These are phyloP conservation scores for Hanseniaspora occidentalis DNA, from an alignment of 805 yeast species.

Conservation along the genomic window DNA sequence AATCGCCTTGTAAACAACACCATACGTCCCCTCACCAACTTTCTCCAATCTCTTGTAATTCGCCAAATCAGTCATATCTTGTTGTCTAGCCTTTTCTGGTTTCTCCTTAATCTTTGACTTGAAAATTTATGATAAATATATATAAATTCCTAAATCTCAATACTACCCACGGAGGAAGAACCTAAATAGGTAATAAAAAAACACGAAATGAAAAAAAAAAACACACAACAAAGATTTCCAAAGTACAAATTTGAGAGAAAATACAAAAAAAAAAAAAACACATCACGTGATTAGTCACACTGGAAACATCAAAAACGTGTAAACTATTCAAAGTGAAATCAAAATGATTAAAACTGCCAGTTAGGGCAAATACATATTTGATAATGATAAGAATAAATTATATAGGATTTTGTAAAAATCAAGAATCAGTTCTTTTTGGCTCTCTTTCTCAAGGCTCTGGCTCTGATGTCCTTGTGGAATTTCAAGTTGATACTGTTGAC, in stretches of 20 bases:
- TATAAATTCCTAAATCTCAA: no score
- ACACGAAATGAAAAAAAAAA: not conserved
- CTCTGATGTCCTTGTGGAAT: constrained; percentile 73
- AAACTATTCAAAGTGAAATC: no score
- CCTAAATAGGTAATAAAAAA: not conserved
- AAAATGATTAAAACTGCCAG: no score
- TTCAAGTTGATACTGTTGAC: constrained; percentile 56
- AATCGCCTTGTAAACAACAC: constrained; percentile 94
- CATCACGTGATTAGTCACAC: no score
- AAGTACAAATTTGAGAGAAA: no score
- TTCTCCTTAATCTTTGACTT: not conserved
- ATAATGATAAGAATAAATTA: not conserved
- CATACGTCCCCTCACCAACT: constrained; percentile 95
- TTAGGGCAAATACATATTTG: no score
- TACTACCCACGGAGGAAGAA: not conserved
- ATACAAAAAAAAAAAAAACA: no score
- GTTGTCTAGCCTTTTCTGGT: not conserved
- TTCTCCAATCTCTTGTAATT: constrained; percentile 92
- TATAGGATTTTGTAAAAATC: not conserved
- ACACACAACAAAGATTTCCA: no score
- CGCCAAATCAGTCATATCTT: constrained; percentile 67
- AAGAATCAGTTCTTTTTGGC: constrained; percentile 3
- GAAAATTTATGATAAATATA: no score
- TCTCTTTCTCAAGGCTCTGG: constrained; percentile 70
- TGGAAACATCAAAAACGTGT: no score